These are phyloP conservation scores for Gracilariopsis chorda DNA, from an alignment of 23 red algal species.

Conservation along the genomic window DNA sequence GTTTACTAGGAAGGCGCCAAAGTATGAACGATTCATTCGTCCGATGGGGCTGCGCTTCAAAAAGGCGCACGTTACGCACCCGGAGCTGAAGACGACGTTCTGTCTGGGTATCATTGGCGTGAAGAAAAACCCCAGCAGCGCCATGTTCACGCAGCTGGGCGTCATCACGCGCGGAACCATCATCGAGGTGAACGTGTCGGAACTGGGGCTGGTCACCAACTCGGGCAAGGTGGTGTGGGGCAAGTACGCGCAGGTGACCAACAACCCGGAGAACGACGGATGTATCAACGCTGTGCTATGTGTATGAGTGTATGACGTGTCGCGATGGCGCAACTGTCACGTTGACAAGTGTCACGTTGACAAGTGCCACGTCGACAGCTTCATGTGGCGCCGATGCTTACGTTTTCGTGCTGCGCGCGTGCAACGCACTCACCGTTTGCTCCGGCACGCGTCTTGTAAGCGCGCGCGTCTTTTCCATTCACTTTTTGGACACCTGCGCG, in stretches of 20 bases:
- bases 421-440: too few relatives aligned
- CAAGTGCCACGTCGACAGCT: too few relatives aligned
- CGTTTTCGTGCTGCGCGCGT: too few relatives aligned
- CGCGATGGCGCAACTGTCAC: too few relatives aligned
- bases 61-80: slow-evolving; percentile 98
- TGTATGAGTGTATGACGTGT: too few relatives aligned
- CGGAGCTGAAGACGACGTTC: slow-evolving; percentile 97
- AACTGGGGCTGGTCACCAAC: slow-evolving; percentile 95
- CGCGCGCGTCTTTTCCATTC: too few relatives aligned
- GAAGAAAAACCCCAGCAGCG: slow-evolving; percentile 94
- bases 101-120: slow-evolving; percentile 94
- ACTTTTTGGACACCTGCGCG: too few relatives aligned
- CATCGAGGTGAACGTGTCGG: slow-evolving; percentile 97
- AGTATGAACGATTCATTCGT: slow-evolving; percentile 99
- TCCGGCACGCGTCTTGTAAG: too few relatives aligned
- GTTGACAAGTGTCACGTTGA: too few relatives aligned
- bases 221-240: slow-evolving; percentile 98
- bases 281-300: slow-evolving; percentile 94
- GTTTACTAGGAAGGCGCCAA: slow-evolving; percentile 93
- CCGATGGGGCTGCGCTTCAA: slow-evolving; percentile 91
- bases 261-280: slow-evolving; percentile 97
- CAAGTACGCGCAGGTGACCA: slow-evolving; percentile 97
- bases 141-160: slow-evolving; percentile 85
- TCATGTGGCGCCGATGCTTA: too few relatives aligned
- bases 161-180: slow-evolving; percentile 96